Conservation (phyloP, 2,329 filamentous ascomycete species). For the Fusarium albosuccineum region DNA sequence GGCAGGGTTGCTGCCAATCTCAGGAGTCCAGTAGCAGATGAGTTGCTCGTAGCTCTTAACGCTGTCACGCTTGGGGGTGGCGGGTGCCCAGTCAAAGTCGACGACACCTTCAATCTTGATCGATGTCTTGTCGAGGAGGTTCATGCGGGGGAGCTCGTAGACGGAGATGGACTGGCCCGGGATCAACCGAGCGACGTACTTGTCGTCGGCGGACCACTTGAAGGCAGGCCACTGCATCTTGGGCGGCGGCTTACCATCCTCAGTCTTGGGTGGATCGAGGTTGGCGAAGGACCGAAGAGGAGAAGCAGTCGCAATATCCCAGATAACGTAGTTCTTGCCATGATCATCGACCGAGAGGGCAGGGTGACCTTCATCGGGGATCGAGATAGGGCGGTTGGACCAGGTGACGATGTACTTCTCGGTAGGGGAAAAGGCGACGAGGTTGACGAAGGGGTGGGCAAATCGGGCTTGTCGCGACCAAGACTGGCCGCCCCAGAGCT, state of each 20-base stretch:
- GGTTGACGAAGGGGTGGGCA: constrained; percentile 93
- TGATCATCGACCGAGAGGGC: constrained; percentile 92
- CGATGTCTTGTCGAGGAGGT: constrained; percentile 87
- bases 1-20: constrained; percentile 97
- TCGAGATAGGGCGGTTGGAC: constrained; percentile 93
- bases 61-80: constrained; percentile 83
- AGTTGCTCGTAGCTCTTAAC: constrained; percentile 95
- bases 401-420: constrained; percentile 97
- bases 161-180: constrained; percentile 91
- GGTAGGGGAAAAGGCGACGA: constrained; percentile 93
- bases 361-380: constrained; percentile 88
- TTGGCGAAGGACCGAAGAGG: constrained; percentile 94
- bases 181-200: constrained; percentile 93
- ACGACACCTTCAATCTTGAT: constrained; percentile 97
- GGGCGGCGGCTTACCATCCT: constrained; percentile 75
- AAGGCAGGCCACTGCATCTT: constrained; percentile 99
- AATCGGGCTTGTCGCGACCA: constrained; percentile 95
- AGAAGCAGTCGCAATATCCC: constrained; percentile 92
- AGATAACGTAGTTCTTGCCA: constrained; percentile 99
- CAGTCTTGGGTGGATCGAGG: constrained; percentile 77
- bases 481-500: constrained; percentile 92
- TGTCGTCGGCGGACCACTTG: constrained; percentile 99
- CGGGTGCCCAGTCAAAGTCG: constrained; percentile 98
- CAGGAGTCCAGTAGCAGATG: constrained; percentile 98
- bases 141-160: constrained; percentile 91